Percentiles rank a stretch among this genome's conserved stretches.
Conservation (phyloP, 108 stramenopile species). For the Parietichytrium sp. region DNA sequence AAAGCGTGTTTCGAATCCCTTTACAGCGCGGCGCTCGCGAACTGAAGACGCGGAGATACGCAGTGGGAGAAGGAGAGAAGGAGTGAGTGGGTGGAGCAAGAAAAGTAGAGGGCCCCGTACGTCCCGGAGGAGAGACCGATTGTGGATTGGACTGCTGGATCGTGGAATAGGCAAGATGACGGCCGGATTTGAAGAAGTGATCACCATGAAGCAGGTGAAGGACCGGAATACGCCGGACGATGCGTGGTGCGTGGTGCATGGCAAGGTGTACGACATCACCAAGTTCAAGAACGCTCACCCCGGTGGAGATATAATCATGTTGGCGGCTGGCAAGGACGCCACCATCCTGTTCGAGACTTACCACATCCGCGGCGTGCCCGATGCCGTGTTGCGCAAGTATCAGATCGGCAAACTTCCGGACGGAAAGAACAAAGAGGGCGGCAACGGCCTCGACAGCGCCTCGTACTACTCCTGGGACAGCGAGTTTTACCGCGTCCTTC, state of each 20-base stretch:
- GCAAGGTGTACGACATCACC: slow-evolving; percentile 39
- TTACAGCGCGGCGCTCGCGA: too few relatives aligned
- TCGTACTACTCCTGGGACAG: slow-evolving; percentile 59
- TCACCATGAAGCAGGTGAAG: slow-evolving; percentile 14
- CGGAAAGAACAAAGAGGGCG: slow-evolving; percentile 51
- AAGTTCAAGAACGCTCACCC: slow-evolving; percentile 50
- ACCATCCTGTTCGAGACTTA: slow-evolving; percentile 63
- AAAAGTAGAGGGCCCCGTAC: too few relatives aligned
- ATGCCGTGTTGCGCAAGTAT: background rate
- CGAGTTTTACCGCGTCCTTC: slow-evolving; percentile 55
- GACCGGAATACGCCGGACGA: slow-evolving; percentile 18
- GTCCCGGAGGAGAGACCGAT: too few relatives aligned
- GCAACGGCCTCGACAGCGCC: slow-evolving; percentile 42
- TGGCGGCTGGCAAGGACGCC: slow-evolving; percentile 59
- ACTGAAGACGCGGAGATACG: too few relatives aligned
- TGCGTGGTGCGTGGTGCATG: background rate
- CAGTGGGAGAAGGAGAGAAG: too few relatives aligned
- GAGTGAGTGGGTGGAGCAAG: too few relatives aligned
- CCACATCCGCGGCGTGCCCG: slow-evolving; percentile 57
- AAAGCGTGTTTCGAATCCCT: too few relatives aligned
- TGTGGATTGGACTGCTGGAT: too few relatives aligned
- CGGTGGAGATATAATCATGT: slow-evolving; percentile 64
- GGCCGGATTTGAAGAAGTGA: background rate
- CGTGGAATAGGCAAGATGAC: background rate
- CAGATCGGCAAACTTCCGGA: slow-evolving; percentile 35